Base-by-base conservation (phyloP, 495 filamentous ascomycete species). In the Evernia prunastri region DNA sequence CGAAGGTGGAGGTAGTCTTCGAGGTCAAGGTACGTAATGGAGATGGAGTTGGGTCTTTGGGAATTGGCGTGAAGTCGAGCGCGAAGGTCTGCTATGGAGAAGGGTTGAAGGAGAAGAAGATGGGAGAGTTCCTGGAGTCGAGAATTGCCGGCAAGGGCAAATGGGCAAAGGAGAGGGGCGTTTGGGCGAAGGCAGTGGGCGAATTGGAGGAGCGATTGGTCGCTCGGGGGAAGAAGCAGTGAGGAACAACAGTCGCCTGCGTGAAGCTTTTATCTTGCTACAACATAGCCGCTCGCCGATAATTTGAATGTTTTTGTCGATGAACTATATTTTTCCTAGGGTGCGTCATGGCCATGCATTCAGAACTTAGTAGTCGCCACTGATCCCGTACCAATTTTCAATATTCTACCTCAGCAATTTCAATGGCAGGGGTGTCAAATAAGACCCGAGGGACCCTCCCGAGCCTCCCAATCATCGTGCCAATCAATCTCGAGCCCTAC, bases 1-100 rank as follows among this genome's bases (percentile, higher is more conserved):
- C 86, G 0, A 85, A 87, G 69, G 78, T 90, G 1, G 78, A 83
- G 63, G 76, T 86, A 1, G 67, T 63, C 9, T 78, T 89, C 40
- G 76, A 79, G 31, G 58, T 86, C 42, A 76, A 75, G n/a, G 77
- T 84, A n/a, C 59, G 59, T 7, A 58, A 56, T 23, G 63, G 60
- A 51, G 67, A 59, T 7, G 72, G 69, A 0, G 72, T 83, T 10
- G 59, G 63, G 31, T 77, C 78, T 35, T 64, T 79, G 37, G 69
- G 72, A 13, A 66, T 76, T 2, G 59, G 68, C 23, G 71, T 79
- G 5, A 69, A 63, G 37, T 60, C 72, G 1, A 74, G 72, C 40
- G 86, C 80, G 1, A 73, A 71, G 58, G 82, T 89, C 4, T 78
- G 84, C 10, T 90, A 90, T 72, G 88, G 88, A 1, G 86, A 89